Evolutionary conservation across 2,329 filamentous ascomycete species (phyloP), one percentile per base, ranked within the genome.

Genomic region (Aspergillus proliferans): DNA sequence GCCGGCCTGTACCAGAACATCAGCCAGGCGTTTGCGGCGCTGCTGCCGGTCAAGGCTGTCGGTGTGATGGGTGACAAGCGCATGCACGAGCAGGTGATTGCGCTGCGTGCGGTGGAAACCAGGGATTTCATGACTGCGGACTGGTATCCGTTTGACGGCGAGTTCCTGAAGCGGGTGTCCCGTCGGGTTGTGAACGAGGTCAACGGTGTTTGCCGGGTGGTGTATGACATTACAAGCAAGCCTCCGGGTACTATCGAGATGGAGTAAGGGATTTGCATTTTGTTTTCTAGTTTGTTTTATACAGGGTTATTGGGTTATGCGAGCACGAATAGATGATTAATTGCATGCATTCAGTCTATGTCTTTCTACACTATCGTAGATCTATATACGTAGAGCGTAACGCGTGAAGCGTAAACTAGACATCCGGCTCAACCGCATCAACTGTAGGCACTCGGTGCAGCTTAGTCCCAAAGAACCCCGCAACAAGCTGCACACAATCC

Each of bases 61-160:
- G 68, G 68, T 55, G 68, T 71, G 14, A 66, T 71, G 56, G 83
- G 86, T 6, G 86, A 90, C 65, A 81, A 85, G 73, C 72, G 85
- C 28, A 79, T 86, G 34, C 78, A 85, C 58, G 80, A 78, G 46
- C 76, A 84, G 57, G 77, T 85, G 43, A 79, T 85, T 60, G 75
- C 79, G 42, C 66, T 86, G 34, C 70, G 83, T 50, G 83, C 82
- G 2, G 82, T 86, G 3, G 74, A 79, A 60, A 85, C 67, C 12
- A 76, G 72, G 3, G 83, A 88, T 57, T 87, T 88, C 67, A 91
- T 91, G 87, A 87, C 80, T 1, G 86, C 85, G 21, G 80, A 88
- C 64, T 79, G 81, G 50, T 89, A 80, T 67, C 76, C 81, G 38
- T 88, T 88, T 60, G 73, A 80, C 46, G 78, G 79, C 53, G 74